A percentile compares a stretch with the other conserved stretches of the same genome.
Evolutionary conservation across 78 protist genomes (phyloP).

Genomic region (Acrasis kona): DNA sequence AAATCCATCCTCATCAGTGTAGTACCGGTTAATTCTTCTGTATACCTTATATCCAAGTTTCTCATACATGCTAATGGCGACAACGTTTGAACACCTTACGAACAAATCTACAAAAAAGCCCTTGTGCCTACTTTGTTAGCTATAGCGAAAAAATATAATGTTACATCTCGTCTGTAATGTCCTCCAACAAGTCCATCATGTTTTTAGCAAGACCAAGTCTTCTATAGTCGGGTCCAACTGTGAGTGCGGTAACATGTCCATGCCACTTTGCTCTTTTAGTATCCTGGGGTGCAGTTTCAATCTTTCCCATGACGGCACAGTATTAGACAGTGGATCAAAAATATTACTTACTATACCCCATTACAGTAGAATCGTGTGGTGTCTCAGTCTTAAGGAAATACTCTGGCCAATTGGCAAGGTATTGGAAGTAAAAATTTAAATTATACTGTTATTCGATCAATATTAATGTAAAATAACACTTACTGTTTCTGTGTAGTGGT

Average conservation of each 20-base stretch:
- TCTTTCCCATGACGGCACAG: slow-evolving; percentile 80
- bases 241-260: slow-evolving; percentile 95
- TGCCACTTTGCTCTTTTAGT: slow-evolving; percentile 80
- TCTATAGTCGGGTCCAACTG: slow-evolving; percentile 89
- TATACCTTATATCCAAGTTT: slow-evolving; percentile 78
- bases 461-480: background rate
- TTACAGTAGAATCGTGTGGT: slow-evolving; percentile 50
- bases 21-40: slow-evolving; percentile 21
- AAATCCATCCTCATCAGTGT: slow-evolving; percentile 76
- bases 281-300: no score
- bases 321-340: background rate
- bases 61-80: slow-evolving; percentile 82
- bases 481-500: slow-evolving; percentile 55
- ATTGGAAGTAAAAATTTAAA: slow-evolving; percentile 75
- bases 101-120: slow-evolving; percentile 93
- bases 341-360: slow-evolving; percentile 72
- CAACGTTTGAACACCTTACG: slow-evolving; percentile 80
- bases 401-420: slow-evolving; percentile 86
- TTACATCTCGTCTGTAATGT: slow-evolving; percentile 62
- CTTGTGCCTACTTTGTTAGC: slow-evolving; percentile 33
- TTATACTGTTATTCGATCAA: slow-evolving; percentile 44
- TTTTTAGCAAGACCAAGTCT: slow-evolving; percentile 63
- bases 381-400: slow-evolving; percentile 46
- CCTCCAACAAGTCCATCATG: slow-evolving; percentile 83
- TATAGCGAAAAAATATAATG: background rate